Evolutionary conservation across 2,329 filamentous ascomycete species (phyloP), one percentile per base, ranked within the genome.

Genomic region (Neocucurbitaria cava): DNA sequence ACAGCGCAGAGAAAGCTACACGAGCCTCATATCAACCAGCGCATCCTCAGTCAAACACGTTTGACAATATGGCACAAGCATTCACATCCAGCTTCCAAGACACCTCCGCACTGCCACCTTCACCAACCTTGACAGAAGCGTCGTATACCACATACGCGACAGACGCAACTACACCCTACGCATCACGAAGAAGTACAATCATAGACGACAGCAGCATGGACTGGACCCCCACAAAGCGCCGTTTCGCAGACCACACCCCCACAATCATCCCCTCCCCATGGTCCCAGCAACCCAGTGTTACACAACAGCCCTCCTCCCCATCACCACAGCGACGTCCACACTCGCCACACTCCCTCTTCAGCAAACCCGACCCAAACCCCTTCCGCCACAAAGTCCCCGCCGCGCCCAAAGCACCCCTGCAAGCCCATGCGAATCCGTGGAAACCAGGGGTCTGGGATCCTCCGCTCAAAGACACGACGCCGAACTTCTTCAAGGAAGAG

Each of bases 311-410:
- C 6, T 49, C n/a, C n/a, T n/a, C n/a, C n/a, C n/a, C 53, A n/a
- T 49, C 54, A 31, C 46, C 59, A 11, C 54, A 28, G 9, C 52
- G 49, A 18, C 43, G 53, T 15, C 48, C 21, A 15, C 15, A 47
- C 17, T 42, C 62, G 47, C 58, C 53, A 10, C 52, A 64, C 49
- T 65, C 65, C 33, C 55, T 73, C 45, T 70, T 70, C 49, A 45
- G 62, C 21, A 61, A 64, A 50, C 60, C 61, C 40, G 77, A 79
- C 39, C 75, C 74, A 60, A 80, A 76, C 65, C 85, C 87, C 1
- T 92, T 92, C 68, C 88, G 86, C 81, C 89, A 86, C 75, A 86
- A 83, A 53, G 82, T 92, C 2, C 90, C 90, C 3, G 81, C 87
- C 0, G 87, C 88, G 1, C 89, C 90, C 13, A 84, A 82, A 13